These are phyloP conservation scores for Glycyrrhiza uralensis DNA, from an alignment of 306 rosid genomes.

Conservation along the genomic window DNA sequence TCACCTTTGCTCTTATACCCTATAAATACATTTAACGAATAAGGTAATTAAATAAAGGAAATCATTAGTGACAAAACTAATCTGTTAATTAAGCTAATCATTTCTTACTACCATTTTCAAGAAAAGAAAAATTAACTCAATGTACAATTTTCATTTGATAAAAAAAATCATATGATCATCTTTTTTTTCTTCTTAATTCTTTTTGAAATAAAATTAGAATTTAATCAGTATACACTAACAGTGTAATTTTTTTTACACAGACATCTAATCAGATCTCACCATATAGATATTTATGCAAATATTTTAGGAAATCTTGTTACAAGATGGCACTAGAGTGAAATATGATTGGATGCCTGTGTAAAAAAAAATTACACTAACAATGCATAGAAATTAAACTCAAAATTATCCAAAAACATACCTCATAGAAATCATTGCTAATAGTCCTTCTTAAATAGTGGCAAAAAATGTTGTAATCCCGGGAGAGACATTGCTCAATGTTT, in stretches of 20 bases:
- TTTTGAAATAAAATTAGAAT: background rate
- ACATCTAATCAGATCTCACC: too few species aligned
- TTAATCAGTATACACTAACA: too few species aligned
- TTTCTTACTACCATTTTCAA: background rate
- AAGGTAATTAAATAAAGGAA: background rate
- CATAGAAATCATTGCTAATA: conserved; percentile 13
- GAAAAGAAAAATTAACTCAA: too few species aligned
- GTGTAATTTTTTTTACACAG: too few species aligned
- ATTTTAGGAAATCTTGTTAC: too few species aligned
- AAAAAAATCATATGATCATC: too few species aligned
- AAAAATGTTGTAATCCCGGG: conserved; percentile 2
- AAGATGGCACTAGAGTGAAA: too few species aligned
- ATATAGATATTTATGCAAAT: too few species aligned
- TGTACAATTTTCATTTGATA: background rate
- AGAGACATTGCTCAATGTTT: conserved; percentile 22
- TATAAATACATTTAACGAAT: background rate
- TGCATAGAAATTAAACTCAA: too few species aligned
- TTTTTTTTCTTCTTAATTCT: background rate
- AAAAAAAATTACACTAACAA: too few species aligned
- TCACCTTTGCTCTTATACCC: conserved; percentile 27
- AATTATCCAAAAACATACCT: background rate
- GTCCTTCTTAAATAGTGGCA: background rate
- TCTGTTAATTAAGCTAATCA: background rate
- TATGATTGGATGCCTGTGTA: too few species aligned
- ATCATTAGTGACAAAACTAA: background rate